Conservation (phyloP, 768 basidiomycete species). For the Leccinum arenicola region DNA sequence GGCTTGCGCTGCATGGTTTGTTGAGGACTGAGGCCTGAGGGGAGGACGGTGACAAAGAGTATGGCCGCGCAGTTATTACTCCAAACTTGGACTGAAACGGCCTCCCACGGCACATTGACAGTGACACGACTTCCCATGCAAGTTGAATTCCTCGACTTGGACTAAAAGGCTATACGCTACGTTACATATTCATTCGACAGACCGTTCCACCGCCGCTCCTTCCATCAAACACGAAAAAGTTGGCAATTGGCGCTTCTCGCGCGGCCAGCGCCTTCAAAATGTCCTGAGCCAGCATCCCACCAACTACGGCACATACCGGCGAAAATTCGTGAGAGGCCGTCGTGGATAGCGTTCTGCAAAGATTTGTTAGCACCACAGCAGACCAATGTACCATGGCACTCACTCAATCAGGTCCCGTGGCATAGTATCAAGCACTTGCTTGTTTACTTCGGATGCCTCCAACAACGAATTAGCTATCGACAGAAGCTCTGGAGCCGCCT, state of each 20-base stretch:
- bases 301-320: conserved; percentile 91
- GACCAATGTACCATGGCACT: background rate
- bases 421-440: conserved; percentile 54
- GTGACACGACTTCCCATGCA: background rate
- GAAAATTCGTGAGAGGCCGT: conserved; percentile 86
- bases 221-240: conserved; percentile 89
- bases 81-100: conserved; percentile 20
- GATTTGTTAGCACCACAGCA: conserved; percentile 8
- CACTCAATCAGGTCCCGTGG: conserved; percentile 66
- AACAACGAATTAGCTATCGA: conserved; percentile 63
- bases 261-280: conserved; percentile 88
- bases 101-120: conserved; percentile 13
- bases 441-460: conserved; percentile 63
- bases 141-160: background rate
- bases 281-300: conserved; percentile 93
- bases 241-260: conserved; percentile 90
- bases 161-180: background rate
- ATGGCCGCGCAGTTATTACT: background rate
- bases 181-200: conserved; percentile 47
- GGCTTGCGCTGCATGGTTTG: conserved; percentile 41
- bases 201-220: conserved; percentile 74
- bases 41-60: background rate
- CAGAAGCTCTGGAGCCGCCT: conserved; percentile 54
- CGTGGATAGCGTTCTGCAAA: conserved; percentile 58
- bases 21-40: conserved; percentile 3